Percentiles rank a stretch among this genome's conserved stretches.
Evolutionary conservation across 2,329 filamentous ascomycete species (phyloP).

Genomic region (Trichoderma sp.): DNA sequence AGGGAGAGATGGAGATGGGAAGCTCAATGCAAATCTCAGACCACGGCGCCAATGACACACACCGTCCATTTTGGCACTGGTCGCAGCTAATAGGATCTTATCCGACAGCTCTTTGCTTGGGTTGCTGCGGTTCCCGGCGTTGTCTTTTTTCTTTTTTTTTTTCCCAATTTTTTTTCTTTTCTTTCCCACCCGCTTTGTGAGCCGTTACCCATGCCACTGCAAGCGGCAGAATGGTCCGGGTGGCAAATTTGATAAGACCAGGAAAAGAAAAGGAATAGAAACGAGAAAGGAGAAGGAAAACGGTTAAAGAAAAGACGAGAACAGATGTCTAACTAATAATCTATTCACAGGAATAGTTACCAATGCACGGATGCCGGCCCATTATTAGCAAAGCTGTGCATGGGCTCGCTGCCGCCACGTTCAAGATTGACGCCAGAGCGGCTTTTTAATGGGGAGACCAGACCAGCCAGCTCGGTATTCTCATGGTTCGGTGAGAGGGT

Average conservation of each 20-base stretch:
- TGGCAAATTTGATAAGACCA: conserved; percentile 3
- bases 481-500: background rate
- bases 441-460: background rate
- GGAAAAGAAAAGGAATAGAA: background rate
- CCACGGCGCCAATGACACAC: conserved; percentile 8
- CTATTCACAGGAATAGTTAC: background rate
- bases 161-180: background rate
- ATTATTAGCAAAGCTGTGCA: background rate
- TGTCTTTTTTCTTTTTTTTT: background rate
- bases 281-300: background rate
- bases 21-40: background rate
- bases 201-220: background rate
- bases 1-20: background rate
- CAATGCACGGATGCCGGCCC: conserved; percentile 2
- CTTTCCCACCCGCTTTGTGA: background rate
- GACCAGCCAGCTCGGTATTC: background rate
- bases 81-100: conserved; percentile 1
- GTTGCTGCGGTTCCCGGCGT: background rate
- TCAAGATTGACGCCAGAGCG: conserved; percentile 8
- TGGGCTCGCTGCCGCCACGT: background rate
- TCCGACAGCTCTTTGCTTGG: conserved; percentile 8
- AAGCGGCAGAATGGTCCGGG: background rate
- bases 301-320: background rate
- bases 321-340: background rate
- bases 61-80: background rate